Evolutionary conservation across 176 grass and related monocot species (phyloP), one percentile per base, ranked within the genome.

Genomic region (Themeda triandra): DNA sequence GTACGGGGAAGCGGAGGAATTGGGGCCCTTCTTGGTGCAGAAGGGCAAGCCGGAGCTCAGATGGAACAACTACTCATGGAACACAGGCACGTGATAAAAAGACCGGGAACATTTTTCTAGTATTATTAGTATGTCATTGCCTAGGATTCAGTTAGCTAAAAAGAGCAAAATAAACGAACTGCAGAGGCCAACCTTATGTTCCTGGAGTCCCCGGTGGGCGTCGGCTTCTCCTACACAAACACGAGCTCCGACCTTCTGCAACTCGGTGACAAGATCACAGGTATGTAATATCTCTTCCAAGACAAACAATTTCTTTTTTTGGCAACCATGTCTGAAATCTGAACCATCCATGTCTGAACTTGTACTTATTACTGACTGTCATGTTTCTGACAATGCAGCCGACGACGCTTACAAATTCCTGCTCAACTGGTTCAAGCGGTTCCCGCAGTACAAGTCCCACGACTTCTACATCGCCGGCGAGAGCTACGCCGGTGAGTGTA

Each of bases 131-230:
- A 4, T 9, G 0, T 23, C 3, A 17, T 36, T 40, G 54, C 2
- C 19, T 32, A 19, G 14, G 31, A 10, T 56, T 56, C 53, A 56
- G 53, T 23, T 23, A 23, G 53, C 53, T 56, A n/a, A 56, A 54
- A n/a, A n/a, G n/a, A 8, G 48, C 19, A 54, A 25, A 84, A 87
- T 23, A 10, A 36, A 69, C 12, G 1, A 67, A 77, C 45, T 64
- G 41, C 93, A 99, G 97, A 96, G 87, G 97, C 97, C 39, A 99
- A 99, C 75, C 73, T 99, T n/a, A 81, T 99, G 46, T 99, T 99
- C 85, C 41, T 99, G 2, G 97, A 99, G 87, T 96, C 97, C 49
- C 97, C 97, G 18, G 97, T 99, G 82, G 97, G 97, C 65, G 97
- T 99, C 17, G 97, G 97, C 0, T 99, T 91, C 90, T 99, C 97